Base-by-base conservation (phyloP, 768 basidiomycete species). In the Lentinula sp. region DNA sequence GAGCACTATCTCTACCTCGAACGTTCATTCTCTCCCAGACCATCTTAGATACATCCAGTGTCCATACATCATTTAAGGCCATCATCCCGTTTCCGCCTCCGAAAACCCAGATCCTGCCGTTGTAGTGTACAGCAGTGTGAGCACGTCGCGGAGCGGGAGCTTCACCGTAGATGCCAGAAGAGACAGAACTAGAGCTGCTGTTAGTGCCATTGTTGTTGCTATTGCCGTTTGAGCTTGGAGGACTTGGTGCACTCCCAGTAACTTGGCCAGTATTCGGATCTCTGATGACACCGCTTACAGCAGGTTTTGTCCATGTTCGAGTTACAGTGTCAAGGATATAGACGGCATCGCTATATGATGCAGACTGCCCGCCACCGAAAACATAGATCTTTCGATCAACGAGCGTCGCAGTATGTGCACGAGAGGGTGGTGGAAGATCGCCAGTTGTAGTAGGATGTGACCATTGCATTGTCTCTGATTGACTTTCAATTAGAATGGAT, bases 21-120 rank as follows among this genome's bases (percentile, higher is more conserved):
- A 49, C 34, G 18, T 60, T 60, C 49, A 51, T 60, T 28, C 46
- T 52, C 45, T 81, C 78, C 89, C 89, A 91, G 23, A 75, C 75
- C 74, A 88, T 73, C 46, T 71, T 70, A 37, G 75, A 79, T 0
- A 89, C 83, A 61, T 96, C 92, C 23, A 96, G 75, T 15, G 88
- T 84, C 93, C 94, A 96, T 18, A 95, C 75, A 70, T 97, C 95
- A 65, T 92, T 91, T 59, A 97, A 78, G 0, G 95, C 94, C n/a
- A 83, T 83, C 75, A 88, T 78, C 0, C 95, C 95, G 61, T 93
- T 95, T 2, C 95, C 95, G n/a, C 95, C 94, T 7, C 94, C 95
- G 67, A 96, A 97, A 3, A 97, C 74, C 77, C 90, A 92, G 0
- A 98, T 80, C 68, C 83, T 87, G 61, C 80, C 79, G 32, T 77